Evolutionary conservation across 768 basidiomycete genomes (phyloP), one percentile per base, ranked within the genome.

Genomic region (Rhizopogon vesiculosus): DNA sequence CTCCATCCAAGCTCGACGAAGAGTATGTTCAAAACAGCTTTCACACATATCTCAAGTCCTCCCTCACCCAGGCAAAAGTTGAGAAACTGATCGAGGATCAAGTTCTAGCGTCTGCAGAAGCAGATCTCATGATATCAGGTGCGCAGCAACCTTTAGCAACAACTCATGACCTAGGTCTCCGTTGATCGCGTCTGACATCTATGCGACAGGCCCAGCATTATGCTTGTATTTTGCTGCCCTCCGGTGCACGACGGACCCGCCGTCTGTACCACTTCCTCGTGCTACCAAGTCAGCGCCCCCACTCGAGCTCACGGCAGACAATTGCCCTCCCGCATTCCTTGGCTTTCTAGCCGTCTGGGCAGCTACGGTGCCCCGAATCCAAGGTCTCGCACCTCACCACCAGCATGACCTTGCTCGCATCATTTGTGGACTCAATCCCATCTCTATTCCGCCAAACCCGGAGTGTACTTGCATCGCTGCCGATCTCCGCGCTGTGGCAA

Each of bases 121-220:
- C 78, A 0, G 91, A 93, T 75, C 70, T 93, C 31, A 93, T 93
- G 90, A 87, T 93, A 56, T 85, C 88, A 65, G 91, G 91, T 84
- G 49, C 58, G 77, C 60, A n/a, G 19, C 10, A 38, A 42, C 56
- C 56, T 10, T 22, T 13, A 40, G 46, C 6, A 31, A 13, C 3
- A 25, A 45, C 51, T 51, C 39, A 13, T 33, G 18, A 19, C 22
- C 19, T 18, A 42, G 5, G 35, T 45, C 15, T 19, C 45, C 6
- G 51, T 45, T 33, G 8, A 55, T 22, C 8, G 22, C 42, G 13
- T 13, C 50, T 51, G 12, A 22, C 40, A 15, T 16, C 13, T 16
- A 49, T 16, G 5, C 19, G 15, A 19, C 51, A 85, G 90, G 90
- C 0, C 91, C 91, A 13, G 89, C 91, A 0, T 74, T 94, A 13